Evolutionary conservation across 768 basidiomycete species (phyloP).

Genomic region (Termitomyces heimii): DNA sequence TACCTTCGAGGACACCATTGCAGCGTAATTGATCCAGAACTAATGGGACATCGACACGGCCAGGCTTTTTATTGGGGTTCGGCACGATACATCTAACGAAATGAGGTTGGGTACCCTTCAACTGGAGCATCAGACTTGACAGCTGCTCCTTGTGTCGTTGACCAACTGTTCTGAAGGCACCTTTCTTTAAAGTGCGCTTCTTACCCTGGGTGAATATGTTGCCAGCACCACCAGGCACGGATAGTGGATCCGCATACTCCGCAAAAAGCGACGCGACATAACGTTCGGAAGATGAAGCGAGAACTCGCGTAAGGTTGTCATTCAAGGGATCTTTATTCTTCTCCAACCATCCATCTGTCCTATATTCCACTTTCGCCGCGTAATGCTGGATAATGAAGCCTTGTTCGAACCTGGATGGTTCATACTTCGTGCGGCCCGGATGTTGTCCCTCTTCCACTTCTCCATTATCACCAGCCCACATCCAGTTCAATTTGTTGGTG

Average conservation of each 20-base stretch:
- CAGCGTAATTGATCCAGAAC: slow-evolving; percentile 95
- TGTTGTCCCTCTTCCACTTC: slow-evolving; percentile 51
- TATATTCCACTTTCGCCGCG: slow-evolving; percentile 94
- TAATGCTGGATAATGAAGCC: slow-evolving; percentile 96
- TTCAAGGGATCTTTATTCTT: slow-evolving; percentile 99
- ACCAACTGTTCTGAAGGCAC: slow-evolving; percentile 92
- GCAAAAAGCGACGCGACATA: slow-evolving; percentile 82
- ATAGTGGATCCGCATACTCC: slow-evolving; percentile 58
- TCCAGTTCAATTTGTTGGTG: slow-evolving; percentile 80
- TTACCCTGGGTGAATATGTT: slow-evolving; percentile 46
- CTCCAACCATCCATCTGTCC: slow-evolving; percentile 94
- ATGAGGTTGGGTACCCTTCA: slow-evolving; percentile 93
- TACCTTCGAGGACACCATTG: slow-evolving; percentile 98
- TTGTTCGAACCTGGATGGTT: slow-evolving; percentile 82
- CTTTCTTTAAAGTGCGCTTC: slow-evolving; percentile 83
- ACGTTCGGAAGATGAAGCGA: slow-evolving; percentile 75
- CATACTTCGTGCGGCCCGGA: slow-evolving; percentile 79
- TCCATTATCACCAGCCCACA: slow-evolving; percentile 56
- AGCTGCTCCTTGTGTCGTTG: slow-evolving; percentile 97
- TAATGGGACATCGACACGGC: slow-evolving; percentile 86
- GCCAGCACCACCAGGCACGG: slow-evolving; percentile 26
- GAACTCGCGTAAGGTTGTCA: slow-evolving; percentile 87
- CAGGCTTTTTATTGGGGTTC: slow-evolving; percentile 86
- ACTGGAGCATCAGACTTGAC: slow-evolving; percentile 82
- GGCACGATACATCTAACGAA: slow-evolving; percentile 99